These are phyloP conservation scores for Fusarium sp. DNA, from an alignment of 2,329 filamentous ascomycete genomes.

Conservation along the genomic window DNA sequence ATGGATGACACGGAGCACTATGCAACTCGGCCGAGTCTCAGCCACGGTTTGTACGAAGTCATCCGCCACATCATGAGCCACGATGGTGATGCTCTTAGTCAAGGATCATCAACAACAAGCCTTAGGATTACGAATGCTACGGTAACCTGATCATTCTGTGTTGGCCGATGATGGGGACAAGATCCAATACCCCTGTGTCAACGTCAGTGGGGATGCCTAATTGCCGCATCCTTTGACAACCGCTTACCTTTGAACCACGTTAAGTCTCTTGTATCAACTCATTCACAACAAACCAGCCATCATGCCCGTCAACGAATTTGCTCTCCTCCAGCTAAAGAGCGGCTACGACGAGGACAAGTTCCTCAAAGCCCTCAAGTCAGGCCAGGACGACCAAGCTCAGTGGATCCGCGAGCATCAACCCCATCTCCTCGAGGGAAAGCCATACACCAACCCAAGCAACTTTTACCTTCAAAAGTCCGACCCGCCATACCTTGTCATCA, in stretches of 20 bases:
- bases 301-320: constrained; percentile 58
- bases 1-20: background rate
- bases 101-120: background rate
- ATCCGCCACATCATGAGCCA: background rate
- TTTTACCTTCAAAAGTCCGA: constrained; percentile 52
- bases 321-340: constrained; percentile 49
- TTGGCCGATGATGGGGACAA: constrained; percentile 14
- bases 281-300: background rate
- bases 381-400: constrained; percentile 52
- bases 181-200: constrained; percentile 17
- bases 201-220: constrained; percentile 21
- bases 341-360: constrained; percentile 49
- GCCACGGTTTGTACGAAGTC: background rate
- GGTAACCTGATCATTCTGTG: constrained; percentile 8
- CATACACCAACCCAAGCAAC: constrained; percentile 51
- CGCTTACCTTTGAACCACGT: background rate
- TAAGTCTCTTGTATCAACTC: background rate
- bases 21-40: constrained; percentile 4
- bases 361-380: constrained; percentile 47
- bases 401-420: constrained; percentile 56
- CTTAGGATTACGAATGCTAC: background rate
- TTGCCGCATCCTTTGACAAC: background rate
- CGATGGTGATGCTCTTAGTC: background rate
- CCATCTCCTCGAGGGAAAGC: constrained; percentile 43
- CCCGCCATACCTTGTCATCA: constrained; percentile 55